phyloP scores from a whole-genome alignment of 2,329 filamentous ascomycete genomes.

The Pseudocercospora macadamiae region DNA sequence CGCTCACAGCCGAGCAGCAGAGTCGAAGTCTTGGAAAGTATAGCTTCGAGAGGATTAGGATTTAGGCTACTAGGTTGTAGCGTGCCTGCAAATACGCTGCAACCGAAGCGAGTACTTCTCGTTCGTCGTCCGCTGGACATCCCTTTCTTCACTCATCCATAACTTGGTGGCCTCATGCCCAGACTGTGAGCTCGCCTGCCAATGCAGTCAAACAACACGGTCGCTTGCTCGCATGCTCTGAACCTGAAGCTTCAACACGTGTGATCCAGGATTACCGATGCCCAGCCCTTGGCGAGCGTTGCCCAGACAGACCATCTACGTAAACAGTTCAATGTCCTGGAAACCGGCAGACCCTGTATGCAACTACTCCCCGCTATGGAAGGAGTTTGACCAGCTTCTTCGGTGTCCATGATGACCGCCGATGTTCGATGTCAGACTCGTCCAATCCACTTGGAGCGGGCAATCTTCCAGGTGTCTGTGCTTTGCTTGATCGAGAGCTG shows the following conservation, averaged over 20 bases:
- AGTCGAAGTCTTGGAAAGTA: slow-evolving; percentile 23
- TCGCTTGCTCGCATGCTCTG: background rate
- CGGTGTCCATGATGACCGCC: background rate
- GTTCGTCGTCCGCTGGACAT: too few relatives aligned
- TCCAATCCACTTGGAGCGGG: background rate
- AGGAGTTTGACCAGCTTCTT: background rate
- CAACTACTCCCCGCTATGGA: background rate
- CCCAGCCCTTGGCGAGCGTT: slow-evolving; percentile 1
- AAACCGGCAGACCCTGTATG: background rate
- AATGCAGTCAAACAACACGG: background rate
- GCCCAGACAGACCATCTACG: background rate
- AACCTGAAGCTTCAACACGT: slow-evolving; percentile 5
- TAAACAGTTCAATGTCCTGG: background rate
- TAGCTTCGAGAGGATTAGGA: slow-evolving; percentile 22
- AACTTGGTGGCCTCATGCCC: background rate
- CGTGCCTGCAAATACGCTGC: background rate
- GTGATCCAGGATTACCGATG: background rate
- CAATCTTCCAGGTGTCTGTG: background rate
- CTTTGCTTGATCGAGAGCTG: background rate
- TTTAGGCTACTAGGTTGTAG: slow-evolving; percentile 9
- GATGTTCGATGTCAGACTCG: too few relatives aligned
- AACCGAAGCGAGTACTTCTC: background rate
- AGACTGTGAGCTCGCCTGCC: background rate
- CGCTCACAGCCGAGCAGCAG: slow-evolving; percentile 15
- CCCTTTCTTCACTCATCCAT: too few relatives aligned